Evolutionary conservation across 768 basidiomycete species (phyloP), one percentile per base, ranked within the genome.

Genomic region (Tylopilus balloui): DNA sequence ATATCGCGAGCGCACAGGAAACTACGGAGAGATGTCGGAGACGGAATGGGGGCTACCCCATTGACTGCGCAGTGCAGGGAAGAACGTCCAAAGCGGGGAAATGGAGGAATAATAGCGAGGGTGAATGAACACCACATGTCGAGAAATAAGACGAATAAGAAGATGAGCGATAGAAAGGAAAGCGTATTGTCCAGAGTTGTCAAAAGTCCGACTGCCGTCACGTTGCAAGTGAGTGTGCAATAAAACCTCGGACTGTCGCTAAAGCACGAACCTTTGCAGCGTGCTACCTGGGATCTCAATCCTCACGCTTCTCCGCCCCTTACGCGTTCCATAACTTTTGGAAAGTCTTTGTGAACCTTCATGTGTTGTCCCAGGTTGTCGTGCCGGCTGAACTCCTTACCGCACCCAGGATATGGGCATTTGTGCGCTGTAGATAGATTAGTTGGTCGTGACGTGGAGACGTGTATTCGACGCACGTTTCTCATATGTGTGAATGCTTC

Each of bases 311-410:
- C 62, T 41, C 48, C 56, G n/a, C 37, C 52, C 45, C 55, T 59
- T 45, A 52, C 29, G 45, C 60, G 67, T 37, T 66, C 66, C 42
- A 68, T 35, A 12, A 53, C 42, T 34, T 57, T 67, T n/a, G 63
- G 51, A 32, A 59, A 59, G 54, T 71, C 67, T 56, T 73, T 74
- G 69, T 92, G 89, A 36, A 91, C 85, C 41, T 86, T 83, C 83
- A 88, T 84, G 60, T 93, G 91, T 68, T 93, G 91, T 38, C 83
- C 81, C 39, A 93, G 78, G 62, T 93, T 93, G 65, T 93, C 92
- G 59, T 88, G 87, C 41, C 92, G 76, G 60, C 84, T 87, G 63
- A 93, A 93, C 55, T 82, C 83, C 73, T 90, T 91, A 45, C 78
- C 83, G 62, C 91, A 93, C 13, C 80, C 82, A 27, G 85, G 83